Base-by-base conservation (phyloP, 495 filamentous ascomycete species). In the Sporormia fimetaria region DNA sequence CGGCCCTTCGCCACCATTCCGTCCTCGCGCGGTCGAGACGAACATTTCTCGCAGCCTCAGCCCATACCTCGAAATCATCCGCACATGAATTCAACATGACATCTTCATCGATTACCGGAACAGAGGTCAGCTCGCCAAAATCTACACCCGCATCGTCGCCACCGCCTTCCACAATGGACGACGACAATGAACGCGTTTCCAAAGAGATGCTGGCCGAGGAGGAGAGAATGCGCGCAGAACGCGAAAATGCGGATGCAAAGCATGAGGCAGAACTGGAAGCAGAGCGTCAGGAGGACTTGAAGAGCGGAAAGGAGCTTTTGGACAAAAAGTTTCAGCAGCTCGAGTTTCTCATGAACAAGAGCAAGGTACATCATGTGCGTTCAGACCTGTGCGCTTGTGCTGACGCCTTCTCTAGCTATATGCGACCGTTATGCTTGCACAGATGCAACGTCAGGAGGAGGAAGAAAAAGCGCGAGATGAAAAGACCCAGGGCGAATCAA, bases 401-500 rank as follows among this genome's bases (percentile, higher is more conserved):
- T 36, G 23, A 34, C 40, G n/a, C n/a, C 7, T 17, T 40, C 17
- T 37, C 23, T 37, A 59, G 58, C 55, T 67, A 14, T 67, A 67
- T 51, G 46, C 57, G 24, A 67, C 37, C 44, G 75, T 77, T 37
- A 75, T 77, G 72, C 64, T 74, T 14, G 63, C 70, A 22, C 75
- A 76, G 42, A 77, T 77, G 69, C 69, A 74, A 42, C 67, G 73
- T 32, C 72, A 76, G 40, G 70, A 76, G 52, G 72, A 76, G 23
- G 67, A 70, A 17, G 70, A 71, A 26, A 65, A 58, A 10, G 57
- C 62, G 9, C 63, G 65, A 36, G 65, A 70, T 2, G 61, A 66
- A 23, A 68, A 67, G 46, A 61, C 57, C 20, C 56, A 62, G 28
- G 56, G 64, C 60, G 37, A 61, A 51, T 41, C 57, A 2, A 55